phyloP scores from a whole-genome alignment of 495 filamentous ascomycete species.

The Bacidia rubella region DNA sequence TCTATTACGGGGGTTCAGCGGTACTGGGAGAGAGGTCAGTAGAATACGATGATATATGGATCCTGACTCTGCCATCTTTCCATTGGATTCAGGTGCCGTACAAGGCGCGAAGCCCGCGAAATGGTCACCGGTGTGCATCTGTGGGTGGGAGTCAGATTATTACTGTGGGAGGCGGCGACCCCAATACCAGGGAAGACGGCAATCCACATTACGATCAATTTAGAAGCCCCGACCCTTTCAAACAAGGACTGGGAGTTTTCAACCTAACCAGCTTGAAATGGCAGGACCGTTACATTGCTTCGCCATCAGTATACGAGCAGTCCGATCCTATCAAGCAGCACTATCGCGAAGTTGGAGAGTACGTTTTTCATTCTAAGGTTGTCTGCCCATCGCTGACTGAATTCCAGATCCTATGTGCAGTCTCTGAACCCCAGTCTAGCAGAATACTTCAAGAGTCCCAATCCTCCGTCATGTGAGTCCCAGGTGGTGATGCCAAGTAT shows the following conservation, averaged over 20 bases:
- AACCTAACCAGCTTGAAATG: conserved; percentile 13
- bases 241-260: conserved; percentile 16
- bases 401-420: not conserved
- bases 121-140: conserved; percentile 9
- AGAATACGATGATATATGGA: conserved; percentile 12
- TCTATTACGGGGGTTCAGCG: conserved; percentile 13
- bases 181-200: not conserved
- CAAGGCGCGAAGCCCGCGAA: conserved; percentile 9
- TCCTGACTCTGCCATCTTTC: conserved; percentile 34
- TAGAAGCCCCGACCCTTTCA: conserved; percentile 9
- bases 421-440: not conserved
- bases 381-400: not conserved
- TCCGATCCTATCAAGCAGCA: conserved; percentile 6
- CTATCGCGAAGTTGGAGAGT: conserved; percentile 6
- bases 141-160: conserved; percentile 18
- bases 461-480: not conserved
- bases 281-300: conserved; percentile 10
- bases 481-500: not conserved
- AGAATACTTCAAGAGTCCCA: not conserved
- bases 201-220: not conserved
- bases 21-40: not conserved
- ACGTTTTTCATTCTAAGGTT: not conserved
- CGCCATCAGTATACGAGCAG: conserved; percentile 8
- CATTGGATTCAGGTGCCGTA: conserved; percentile 25
- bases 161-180: conserved; percentile 11